A percentile compares a stretch with the other conserved stretches of the same genome.
Evolutionary conservation across 78 protist species (phyloP).

Genomic region (Diacronema lutheri): DNA sequence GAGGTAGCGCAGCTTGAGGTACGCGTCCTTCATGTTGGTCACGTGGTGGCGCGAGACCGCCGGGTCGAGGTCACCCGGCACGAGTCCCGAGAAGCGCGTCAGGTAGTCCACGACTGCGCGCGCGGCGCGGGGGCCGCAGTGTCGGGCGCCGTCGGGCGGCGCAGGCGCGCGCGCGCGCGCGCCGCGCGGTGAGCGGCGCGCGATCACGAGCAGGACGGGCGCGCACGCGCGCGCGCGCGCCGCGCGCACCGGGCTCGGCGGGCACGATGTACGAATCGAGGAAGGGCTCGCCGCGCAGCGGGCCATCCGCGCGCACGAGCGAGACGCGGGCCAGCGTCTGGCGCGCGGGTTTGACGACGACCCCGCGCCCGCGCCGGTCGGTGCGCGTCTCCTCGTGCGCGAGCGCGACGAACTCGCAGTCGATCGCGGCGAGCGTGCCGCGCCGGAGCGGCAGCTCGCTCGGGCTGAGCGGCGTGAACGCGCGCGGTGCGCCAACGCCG

Average conservation of each 20-base stretch:
- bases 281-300: neutral
- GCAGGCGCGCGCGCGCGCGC: no score
- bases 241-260: neutral
- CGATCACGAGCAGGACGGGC: neutral
- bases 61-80: slow-evolving; percentile 36
- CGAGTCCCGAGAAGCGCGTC: slow-evolving; percentile 33
- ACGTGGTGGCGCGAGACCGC: neutral
- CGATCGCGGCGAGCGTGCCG: slow-evolving; percentile 13
- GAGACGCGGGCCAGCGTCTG: slow-evolving; percentile 8
- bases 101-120: slow-evolving; percentile 40
- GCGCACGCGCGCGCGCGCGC: neutral
- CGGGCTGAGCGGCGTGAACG: neutral
- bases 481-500: neutral
- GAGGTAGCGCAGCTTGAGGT: neutral
- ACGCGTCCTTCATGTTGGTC: slow-evolving; percentile 11
- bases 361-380: neutral
- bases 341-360: neutral
- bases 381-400: neutral
- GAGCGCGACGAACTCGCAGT: slow-evolving; percentile 21
- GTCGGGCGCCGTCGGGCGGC: no score
- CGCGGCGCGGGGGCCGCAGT: no score
- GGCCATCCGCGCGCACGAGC: neutral
- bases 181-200: neutral
- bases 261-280: neutral
- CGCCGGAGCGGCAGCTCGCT: neutral